Evolutionary conservation across 768 basidiomycete species (phyloP).

Genomic region (Collybia sp.): DNA sequence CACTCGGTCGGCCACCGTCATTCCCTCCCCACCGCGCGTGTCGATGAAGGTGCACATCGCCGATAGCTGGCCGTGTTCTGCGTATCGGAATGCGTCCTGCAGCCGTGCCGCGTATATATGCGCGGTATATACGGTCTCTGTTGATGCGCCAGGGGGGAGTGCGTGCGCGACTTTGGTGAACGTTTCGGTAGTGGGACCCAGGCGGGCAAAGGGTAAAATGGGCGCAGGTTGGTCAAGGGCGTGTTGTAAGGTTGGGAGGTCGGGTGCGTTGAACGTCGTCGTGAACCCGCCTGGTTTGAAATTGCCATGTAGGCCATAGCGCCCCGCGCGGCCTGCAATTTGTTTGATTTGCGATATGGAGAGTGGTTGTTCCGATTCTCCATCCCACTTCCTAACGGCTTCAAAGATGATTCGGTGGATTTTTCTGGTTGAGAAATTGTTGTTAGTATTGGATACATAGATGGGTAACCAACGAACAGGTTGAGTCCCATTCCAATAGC

Average conservation of each 20-base stretch:
- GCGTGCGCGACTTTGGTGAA: conserved; percentile 20
- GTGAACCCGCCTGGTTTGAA: conserved; percentile 55
- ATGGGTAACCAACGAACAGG: conserved; percentile 54
- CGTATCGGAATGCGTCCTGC: conserved; percentile 38
- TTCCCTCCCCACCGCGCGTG: conserved; percentile 17
- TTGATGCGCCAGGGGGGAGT: conserved; percentile 38
- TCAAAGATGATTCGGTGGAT: conserved; percentile 51
- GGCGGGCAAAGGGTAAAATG: conserved; percentile 46
- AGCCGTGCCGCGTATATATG: conserved; percentile 42
- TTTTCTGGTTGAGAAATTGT: conserved; percentile 49
- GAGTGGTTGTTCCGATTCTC: conserved; percentile 37
- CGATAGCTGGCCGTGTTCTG: conserved; percentile 7
- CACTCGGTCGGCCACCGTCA: conserved; percentile 40
- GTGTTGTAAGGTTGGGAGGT: conserved; percentile 54
- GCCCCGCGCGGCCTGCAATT: conserved; percentile 91
- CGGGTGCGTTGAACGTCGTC: conserved; percentile 62
- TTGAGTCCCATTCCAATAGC: conserved; percentile 98
- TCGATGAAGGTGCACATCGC: conserved; percentile 41
- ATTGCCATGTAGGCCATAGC: conserved; percentile 63
- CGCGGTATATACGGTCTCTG: conserved; percentile 42
- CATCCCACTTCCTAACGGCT: conserved; percentile 62
- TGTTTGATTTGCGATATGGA: conserved; percentile 84
- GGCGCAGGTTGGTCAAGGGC: conserved; percentile 50
- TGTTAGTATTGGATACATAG: not conserved
- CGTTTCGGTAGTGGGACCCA: conserved; percentile 22